Evolutionary conservation across 495 filamentous ascomycete species (phyloP), one percentile per base, ranked within the genome.

Genomic region (Haplographium delicatum): DNA sequence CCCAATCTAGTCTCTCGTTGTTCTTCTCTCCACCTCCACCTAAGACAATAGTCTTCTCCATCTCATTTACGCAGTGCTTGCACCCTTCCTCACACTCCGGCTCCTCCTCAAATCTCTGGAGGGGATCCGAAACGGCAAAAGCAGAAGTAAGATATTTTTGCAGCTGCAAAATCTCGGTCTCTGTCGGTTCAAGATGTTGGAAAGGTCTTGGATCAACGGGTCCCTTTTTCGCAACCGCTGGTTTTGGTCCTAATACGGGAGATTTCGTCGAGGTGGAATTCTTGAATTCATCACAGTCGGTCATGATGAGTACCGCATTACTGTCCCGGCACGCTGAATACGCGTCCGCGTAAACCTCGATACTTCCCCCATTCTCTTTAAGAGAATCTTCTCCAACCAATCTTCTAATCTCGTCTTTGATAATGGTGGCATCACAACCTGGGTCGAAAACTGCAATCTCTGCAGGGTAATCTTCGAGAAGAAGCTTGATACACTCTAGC

Each of bases 391-490:
- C 64, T 9, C 68, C 61, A 5, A 63, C 63, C 15, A 76, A 58
- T 15, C 68, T 64, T 3, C 50, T 58, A 28, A 77, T 66, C 54
- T 79, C 75, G 2, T 63, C 60, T 23, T 58, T 50, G 19, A 77
- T 62, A 9, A 69, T 62, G 8, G 46, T 52, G 1, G 68, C 55
- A 5, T 73, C 68, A 51, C 81, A 84, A 48, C 72, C 78, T 0
- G 87, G 88, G 50, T 91, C 88, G 61, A 83, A 94, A 46, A 94
- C 80, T 15, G 84, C 72, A 28, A 91, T 78, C 51, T 84, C 78
- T 5, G 62, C 66, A 37, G 74, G 68, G 62, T 88, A 86, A 11
- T 78, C 72, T 22, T 83, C 69, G 19, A 94, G 64, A 16, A 73
- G 70, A 39, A 72, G 78, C 56, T 89, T 78, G 40, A 91, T 73